phyloP scores from a whole-genome alignment of 129 eudicot genomes.

The Centella asiatica region DNA sequence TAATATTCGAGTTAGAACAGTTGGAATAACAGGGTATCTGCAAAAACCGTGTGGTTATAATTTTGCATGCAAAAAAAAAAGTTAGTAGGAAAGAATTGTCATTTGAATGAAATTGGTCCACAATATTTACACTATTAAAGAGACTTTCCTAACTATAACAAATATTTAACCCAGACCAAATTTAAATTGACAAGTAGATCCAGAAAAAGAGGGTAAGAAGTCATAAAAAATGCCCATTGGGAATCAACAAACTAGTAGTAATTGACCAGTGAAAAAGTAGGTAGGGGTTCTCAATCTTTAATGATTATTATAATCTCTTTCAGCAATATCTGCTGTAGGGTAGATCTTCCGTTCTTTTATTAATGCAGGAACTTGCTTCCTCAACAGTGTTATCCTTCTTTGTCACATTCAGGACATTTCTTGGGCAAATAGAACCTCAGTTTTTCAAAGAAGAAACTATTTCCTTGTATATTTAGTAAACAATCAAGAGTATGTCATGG shows the following conservation, averaged over 20 bases:
- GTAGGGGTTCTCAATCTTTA: not conserved
- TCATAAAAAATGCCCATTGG: not conserved
- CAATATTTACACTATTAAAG: not conserved
- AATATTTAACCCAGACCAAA: not conserved
- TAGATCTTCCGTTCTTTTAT: not conserved
- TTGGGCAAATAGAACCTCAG: not conserved
- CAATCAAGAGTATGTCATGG: no score
- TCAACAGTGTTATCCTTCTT: not conserved
- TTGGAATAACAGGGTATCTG: conserved; percentile 91
- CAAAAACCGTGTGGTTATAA: conserved; percentile 11
- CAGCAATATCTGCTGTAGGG: not conserved
- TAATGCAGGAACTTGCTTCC: not conserved
- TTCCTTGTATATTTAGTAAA: not conserved
- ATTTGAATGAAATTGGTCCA: no score
- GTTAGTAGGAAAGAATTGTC: not conserved
- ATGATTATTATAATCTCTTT: not conserved
- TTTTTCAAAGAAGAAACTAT: no score
- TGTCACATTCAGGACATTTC: not conserved
- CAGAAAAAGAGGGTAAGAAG: not conserved
- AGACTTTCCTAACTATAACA: not conserved
- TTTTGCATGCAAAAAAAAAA: conserved; percentile 1
- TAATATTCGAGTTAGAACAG: conserved; percentile 63
- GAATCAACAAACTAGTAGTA: not conserved
- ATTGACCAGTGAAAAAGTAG: not conserved
- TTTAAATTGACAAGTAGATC: not conserved